Evolutionary conservation across 2,329 filamentous ascomycete genomes (phyloP), one percentile per base, ranked within the genome.

Genomic region (Orbilia quercus): DNA sequence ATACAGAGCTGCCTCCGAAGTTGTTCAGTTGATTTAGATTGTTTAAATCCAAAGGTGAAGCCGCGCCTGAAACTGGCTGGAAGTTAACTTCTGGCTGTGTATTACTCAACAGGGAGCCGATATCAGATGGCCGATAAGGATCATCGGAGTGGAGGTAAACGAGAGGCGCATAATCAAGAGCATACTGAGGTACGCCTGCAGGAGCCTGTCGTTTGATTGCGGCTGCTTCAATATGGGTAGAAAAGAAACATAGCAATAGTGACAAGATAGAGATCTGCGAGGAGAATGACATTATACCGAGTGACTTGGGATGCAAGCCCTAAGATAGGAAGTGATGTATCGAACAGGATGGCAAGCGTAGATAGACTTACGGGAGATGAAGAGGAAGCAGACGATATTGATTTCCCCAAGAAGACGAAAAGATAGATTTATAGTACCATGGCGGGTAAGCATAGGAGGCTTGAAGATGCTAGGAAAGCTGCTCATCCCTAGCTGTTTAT

Each of bases 61-160:
- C 79, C 2, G 79, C 79, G 2, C 80, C 79, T 3, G 79, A 48
- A 18, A 86, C 78, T 0, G 76, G 66, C 2, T 79, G 80, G 75
- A 81, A 81, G 74, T 84, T 82, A 18, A 84, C 78, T 60, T 81
- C 75, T 2, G 84, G 83, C 40, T 79, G 80, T 5, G 83, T 84
- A 76, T 85, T 81, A 28, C 79, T 76, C 9, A 86, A 75, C 69
- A 85, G 83, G 9, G 80, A 79, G 34, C 78, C 79, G 23, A 86
- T 82, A 72, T 84, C 83, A 44, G 83, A 84, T 4, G 84, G 84
- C 51, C 82, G 81, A 76, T 84, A 85, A 25, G 78, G 75, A 71
- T 86, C 84, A 71, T 80, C 74, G 23, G 81, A 81, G 74, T 85
- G 81, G 7, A 85, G 80, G 80, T 83, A 85, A 34, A 85, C 80